Evolutionary conservation across 176 grass and related monocot genomes (phyloP).

Genomic region (Neostapfia colusana): DNA sequence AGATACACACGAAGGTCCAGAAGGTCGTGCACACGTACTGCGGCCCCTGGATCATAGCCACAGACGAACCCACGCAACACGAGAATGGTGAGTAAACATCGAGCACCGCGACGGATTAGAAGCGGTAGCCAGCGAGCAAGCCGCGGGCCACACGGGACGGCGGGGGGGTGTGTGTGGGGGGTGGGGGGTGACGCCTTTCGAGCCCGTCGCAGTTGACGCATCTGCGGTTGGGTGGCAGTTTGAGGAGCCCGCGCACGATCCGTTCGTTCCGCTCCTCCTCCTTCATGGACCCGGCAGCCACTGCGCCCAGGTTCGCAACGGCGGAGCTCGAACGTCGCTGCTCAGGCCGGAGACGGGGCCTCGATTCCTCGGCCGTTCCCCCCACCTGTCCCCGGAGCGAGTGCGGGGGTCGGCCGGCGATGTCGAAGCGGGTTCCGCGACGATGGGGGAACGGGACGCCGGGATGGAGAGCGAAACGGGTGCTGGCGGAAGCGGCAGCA

Average conservation of each 20-base stretch:
- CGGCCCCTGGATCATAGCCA: slow-evolving; percentile 66
- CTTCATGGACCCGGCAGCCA: slow-evolving; percentile 56
- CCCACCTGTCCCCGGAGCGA: not conserved
- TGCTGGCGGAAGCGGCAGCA: not conserved
- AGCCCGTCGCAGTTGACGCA: slow-evolving; percentile 78
- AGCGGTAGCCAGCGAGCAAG: not conserved
- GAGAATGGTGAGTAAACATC: slow-evolving; percentile 9
- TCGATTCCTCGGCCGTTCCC: not conserved
- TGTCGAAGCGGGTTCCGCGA: not conserved
- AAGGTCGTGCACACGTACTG: slow-evolving; percentile 92
- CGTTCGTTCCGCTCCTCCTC: slow-evolving; percentile 96
- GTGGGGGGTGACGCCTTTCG: slow-evolving; percentile 41
- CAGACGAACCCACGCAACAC: not conserved
- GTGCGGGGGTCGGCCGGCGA: not conserved
- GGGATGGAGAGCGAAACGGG: slow-evolving; percentile 10
- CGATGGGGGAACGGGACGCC: not conserved
- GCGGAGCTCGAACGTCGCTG: not conserved
- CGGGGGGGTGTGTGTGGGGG: no score
- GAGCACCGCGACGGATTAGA: not conserved
- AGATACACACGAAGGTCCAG: slow-evolving; percentile 89
- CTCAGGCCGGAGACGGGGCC: not conserved
- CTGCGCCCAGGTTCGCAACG: no score
- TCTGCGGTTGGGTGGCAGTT: slow-evolving; percentile 88
- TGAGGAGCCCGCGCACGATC: slow-evolving; percentile 85
- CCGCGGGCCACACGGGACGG: not conserved